Base-by-base conservation (phyloP, 2,329 filamentous ascomycete species). In the Fusarium neocosmosporiellum region DNA sequence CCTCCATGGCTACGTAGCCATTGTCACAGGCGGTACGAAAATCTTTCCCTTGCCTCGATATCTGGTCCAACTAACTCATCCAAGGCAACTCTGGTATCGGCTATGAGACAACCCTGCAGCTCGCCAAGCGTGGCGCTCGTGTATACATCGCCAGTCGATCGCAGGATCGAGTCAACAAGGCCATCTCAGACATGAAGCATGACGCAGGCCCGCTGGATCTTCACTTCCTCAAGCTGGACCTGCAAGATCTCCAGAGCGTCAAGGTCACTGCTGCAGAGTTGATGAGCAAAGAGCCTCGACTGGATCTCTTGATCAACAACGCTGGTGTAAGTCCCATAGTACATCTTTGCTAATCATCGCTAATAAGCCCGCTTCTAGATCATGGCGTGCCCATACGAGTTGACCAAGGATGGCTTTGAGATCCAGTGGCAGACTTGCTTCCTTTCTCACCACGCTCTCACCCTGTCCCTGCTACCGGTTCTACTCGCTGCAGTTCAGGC, bases 311-410 rank as follows among this genome's bases (percentile, higher is more conserved):
- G 0, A 75, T 77, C 14, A 77, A 76, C 27, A 77, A 77, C 27
- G 75, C 75, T 2, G 75, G 75, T 5, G 70, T 73, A 86, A 20
- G 83, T 36, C 0, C 68, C 6, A 2, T 3, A 7, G 10, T n/a
- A 2, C 46, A 50, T 20, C 0, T 20, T 13, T 20, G 6, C 6
- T 5, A 7, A 4, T 20, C 9, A 4, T 4, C 9, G 7, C 27
- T 50, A n/a, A 50, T 1, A 50, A 31, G 1, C 81, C 6, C 73
- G 0, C 81, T 34, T 7, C 6, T 7, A 76, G 72, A 72, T 77
- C 24, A 77, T 77, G 75, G 69, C 60, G 2, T 65, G 61, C 20
- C 75, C 73, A 1, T 77, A 65, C 36, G 41, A 77, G 10, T 43
- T 77, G 22, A 72, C 75, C 2, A 60, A 65, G 16, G 75, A 77